These are phyloP conservation scores for Penicillium sp. DNA, from an alignment of 2,329 filamentous ascomycete species.

Conservation along the genomic window DNA sequence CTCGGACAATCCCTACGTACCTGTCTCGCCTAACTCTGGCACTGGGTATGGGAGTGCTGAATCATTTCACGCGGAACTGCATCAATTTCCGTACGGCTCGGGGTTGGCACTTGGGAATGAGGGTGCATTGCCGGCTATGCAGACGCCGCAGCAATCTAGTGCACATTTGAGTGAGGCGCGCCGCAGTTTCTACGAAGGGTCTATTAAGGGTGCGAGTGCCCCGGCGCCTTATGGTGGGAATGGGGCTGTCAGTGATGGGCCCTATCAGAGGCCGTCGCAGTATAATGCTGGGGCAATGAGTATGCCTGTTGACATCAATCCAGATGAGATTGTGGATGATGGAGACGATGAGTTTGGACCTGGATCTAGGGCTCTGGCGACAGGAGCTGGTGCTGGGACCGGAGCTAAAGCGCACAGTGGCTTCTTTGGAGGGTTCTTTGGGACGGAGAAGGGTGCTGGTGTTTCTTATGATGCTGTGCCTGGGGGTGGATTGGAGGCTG, in stretches of 20 bases:
- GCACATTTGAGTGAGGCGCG: slow-evolving; percentile 34
- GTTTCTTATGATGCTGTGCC: slow-evolving; percentile 60
- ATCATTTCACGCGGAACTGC: slow-evolving; percentile 32
- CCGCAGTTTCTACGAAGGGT: slow-evolving; percentile 33
- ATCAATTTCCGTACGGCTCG: slow-evolving; percentile 38
- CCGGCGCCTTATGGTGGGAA: slow-evolving; percentile 1
- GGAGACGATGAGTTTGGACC: slow-evolving; percentile 73
- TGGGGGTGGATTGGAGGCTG: slow-evolving; percentile 28
- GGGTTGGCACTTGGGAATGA: slow-evolving; percentile 36
- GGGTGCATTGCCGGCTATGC: slow-evolving; percentile 31
- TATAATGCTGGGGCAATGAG: slow-evolving; percentile 54
- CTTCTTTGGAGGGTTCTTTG: slow-evolving; percentile 46
- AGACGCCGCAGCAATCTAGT: slow-evolving; percentile 35
- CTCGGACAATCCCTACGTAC: slow-evolving; percentile 40
- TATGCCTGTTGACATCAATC: slow-evolving; percentile 62
- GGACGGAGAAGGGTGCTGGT: slow-evolving; percentile 41
- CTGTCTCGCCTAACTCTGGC: slow-evolving; percentile 12
- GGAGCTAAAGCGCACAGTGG: slow-evolving; percentile 29
- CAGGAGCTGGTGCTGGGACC: slow-evolving; percentile 45
- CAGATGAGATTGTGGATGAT: slow-evolving; percentile 79
- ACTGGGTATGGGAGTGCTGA: slow-evolving; percentile 18
- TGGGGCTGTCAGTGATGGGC: slow-evolving; percentile 57
- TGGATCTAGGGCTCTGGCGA: slow-evolving; percentile 23
- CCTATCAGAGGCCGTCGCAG: slow-evolving; percentile 62
- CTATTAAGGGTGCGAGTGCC: neutral